phyloP scores from a whole-genome alignment of 106 monocot species.

The Dioscorea zingiberensis region DNA sequence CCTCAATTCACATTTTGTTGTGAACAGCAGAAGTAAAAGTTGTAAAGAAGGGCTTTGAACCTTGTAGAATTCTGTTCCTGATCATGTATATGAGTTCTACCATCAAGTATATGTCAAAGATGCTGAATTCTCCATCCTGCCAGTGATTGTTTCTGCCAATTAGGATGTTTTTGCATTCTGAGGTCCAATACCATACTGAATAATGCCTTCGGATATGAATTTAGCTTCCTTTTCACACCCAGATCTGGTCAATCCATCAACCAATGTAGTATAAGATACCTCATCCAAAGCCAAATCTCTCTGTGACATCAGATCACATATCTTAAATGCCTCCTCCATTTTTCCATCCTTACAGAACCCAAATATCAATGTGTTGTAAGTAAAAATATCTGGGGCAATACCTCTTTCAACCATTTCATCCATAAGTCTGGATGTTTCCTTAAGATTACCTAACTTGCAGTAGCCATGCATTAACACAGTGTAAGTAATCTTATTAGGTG shows the following conservation, averaged over 20 bases:
- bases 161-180: slow-evolving; percentile 3
- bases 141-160: neutral
- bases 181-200: slow-evolving; percentile 4
- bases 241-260: slow-evolving; percentile 38
- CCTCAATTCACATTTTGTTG: too few species aligned
- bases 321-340: slow-evolving; percentile 42
- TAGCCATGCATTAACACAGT: slow-evolving; percentile 76
- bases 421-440: slow-evolving; percentile 43
- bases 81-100: too few species aligned
- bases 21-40: too few species aligned
- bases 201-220: slow-evolving; percentile 9
- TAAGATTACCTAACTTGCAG: slow-evolving; percentile 38
- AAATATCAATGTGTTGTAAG: slow-evolving; percentile 61
- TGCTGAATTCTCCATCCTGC: too few species aligned
- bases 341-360: slow-evolving; percentile 59
- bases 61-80: too few species aligned
- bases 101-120: too few species aligned
- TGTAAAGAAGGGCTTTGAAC: too few species aligned
- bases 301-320: slow-evolving; percentile 37
- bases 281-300: slow-evolving; percentile 42
- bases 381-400: slow-evolving; percentile 57
- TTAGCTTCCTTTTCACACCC: slow-evolving; percentile 22
- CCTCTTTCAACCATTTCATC: slow-evolving; percentile 58
- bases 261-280: slow-evolving; percentile 38
- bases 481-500: slow-evolving; percentile 85